Conservation (phyloP, 2,329 filamentous ascomycete genomes). For the Claviceps maximensis region DNA sequence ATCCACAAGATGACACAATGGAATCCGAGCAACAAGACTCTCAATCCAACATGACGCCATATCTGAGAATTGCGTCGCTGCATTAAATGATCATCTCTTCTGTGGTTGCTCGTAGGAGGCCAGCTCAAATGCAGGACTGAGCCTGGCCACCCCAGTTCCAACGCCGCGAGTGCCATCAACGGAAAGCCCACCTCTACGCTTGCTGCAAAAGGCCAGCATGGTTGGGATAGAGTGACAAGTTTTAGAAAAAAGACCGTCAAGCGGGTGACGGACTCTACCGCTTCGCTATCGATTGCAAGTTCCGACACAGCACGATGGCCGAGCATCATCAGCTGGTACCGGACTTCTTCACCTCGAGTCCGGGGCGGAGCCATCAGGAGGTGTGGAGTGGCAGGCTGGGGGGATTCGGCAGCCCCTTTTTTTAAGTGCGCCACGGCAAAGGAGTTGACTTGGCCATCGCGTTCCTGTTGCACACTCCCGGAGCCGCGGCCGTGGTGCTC, state of each 20-base stretch:
- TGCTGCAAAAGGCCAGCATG: constrained; percentile 61
- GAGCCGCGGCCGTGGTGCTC: neutral
- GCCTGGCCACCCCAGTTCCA: constrained; percentile 44
- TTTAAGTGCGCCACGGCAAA: neutral
- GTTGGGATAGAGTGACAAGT: constrained; percentile 46
- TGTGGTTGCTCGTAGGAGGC: neutral
- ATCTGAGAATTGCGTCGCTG: neutral
- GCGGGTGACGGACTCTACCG: constrained; percentile 28
- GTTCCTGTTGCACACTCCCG: neutral
- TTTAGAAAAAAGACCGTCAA: constrained; percentile 56
- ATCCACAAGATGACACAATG: constrained; percentile 24
- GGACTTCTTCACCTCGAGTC: constrained; percentile 19
- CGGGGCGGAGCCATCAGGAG: constrained; percentile 38
- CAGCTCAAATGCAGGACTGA: constrained; percentile 3
- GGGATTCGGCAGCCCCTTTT: neutral
- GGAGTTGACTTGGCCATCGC: neutral
- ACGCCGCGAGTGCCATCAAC: constrained; percentile 52
- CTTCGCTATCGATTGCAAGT: constrained; percentile 17
- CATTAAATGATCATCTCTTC: neutral
- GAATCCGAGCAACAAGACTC: constrained; percentile 18
- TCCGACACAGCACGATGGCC: constrained; percentile 18
- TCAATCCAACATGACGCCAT: constrained; percentile 15
- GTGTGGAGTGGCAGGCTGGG: constrained; percentile 3
- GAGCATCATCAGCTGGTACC: constrained; percentile 21
- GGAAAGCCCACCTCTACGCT: constrained; percentile 52